Conservation (phyloP, 768 basidiomycete species). For the Tulasnella sp. region DNA sequence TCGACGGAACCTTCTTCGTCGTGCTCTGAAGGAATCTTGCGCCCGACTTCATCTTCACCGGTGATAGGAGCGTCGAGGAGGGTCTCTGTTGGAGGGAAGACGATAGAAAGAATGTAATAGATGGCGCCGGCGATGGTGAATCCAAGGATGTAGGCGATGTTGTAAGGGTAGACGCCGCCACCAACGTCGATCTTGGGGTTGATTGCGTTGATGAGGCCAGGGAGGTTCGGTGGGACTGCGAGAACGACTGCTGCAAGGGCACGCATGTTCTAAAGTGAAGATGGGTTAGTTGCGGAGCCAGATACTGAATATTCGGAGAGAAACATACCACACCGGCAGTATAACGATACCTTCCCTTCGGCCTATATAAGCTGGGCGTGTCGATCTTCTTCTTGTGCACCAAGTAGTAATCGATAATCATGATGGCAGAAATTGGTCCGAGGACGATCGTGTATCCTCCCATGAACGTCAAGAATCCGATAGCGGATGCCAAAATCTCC, state of each 20-base stretch:
- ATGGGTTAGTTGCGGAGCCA: background rate
- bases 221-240: conserved; percentile 66
- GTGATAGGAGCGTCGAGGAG: conserved; percentile 36
- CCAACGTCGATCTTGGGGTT: conserved; percentile 54
- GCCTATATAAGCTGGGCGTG: conserved; percentile 80
- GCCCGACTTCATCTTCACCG: conserved; percentile 23
- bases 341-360: conserved; percentile 74
- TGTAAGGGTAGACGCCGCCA: conserved; percentile 52
- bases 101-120: conserved; percentile 37
- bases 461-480: conserved; percentile 73
- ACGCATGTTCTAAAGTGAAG: conserved; percentile 66
- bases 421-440: conserved; percentile 77
- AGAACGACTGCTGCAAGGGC: conserved; percentile 63
- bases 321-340: conserved; percentile 61
- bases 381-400: conserved; percentile 68
- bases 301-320: conserved; percentile 12
- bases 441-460: conserved; percentile 78
- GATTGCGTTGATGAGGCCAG: conserved; percentile 74
- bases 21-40: background rate
- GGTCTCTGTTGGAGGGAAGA: conserved; percentile 43
- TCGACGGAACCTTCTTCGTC: conserved; percentile 14
- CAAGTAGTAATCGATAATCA: conserved; percentile 69
- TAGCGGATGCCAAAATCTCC: conserved; percentile 69
- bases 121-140: conserved; percentile 39
- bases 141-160: conserved; percentile 73